A percentile compares a stretch with the other conserved stretches of the same genome.
These are phyloP conservation scores for Fusarium proliferatum DNA, from an alignment of 2,329 filamentous ascomycete genomes.

Conservation along the genomic window DNA sequence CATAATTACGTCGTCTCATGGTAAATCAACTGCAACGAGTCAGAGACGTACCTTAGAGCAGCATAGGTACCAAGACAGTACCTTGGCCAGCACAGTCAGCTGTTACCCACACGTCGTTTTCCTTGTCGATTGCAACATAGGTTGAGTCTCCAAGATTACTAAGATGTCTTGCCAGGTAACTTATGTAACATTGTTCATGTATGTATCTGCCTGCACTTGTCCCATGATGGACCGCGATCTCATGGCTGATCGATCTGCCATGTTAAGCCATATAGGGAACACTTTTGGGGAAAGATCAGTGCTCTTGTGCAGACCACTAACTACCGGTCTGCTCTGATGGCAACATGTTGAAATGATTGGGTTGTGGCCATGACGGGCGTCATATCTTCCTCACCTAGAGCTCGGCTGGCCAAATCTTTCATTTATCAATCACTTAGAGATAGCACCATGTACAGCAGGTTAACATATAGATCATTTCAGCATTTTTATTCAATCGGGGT, in stretches of 20 bases:
- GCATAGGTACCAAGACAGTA: neutral
- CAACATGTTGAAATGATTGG: too few species aligned
- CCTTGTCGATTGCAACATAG: neutral
- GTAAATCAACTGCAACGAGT: slow-evolving; percentile 5
- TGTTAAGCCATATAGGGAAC: neutral
- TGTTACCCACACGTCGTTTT: neutral
- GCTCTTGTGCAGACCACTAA: neutral
- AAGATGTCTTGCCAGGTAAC: neutral
- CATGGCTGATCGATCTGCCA: slow-evolving; percentile 1
- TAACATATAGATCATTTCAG: neutral
- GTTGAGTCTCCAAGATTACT: neutral
- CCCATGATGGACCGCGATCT: slow-evolving; percentile 15
- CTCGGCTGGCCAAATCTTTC: neutral
- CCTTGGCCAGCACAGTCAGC: slow-evolving; percentile 8
- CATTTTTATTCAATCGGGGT: slow-evolving; percentile 28
- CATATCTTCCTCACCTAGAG: neutral
- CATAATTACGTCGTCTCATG: neutral
- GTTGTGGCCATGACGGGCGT: neutral
- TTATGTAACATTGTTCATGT: slow-evolving; percentile 1
- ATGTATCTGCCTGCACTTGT: slow-evolving; percentile 12
- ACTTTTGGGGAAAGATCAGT: neutral
- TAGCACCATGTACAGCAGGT: neutral
- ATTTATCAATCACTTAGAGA: neutral
- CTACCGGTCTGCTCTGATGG: neutral
- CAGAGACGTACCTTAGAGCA: neutral